A percentile compares a stretch with the other conserved stretches of the same genome.
These are phyloP conservation scores for Golubevia pallescens DNA, from an alignment of 1,284 basidiomycete species.

Conservation along the genomic window DNA sequence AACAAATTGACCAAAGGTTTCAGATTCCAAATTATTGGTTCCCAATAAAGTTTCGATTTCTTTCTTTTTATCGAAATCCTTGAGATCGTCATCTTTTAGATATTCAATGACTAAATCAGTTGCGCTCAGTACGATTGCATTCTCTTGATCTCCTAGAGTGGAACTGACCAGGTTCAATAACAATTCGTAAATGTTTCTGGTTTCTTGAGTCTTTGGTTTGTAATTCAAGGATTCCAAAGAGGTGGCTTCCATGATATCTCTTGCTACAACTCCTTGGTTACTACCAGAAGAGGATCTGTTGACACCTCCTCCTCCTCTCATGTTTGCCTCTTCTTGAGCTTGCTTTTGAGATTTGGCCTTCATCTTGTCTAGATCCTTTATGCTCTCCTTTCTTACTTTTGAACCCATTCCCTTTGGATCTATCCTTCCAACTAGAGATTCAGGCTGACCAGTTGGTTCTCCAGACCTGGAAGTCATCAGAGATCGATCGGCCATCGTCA, in stretches of 20 bases:
- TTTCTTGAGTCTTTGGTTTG: slow-evolving; percentile 89
- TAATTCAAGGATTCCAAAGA: slow-evolving; percentile 87
- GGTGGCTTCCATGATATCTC: slow-evolving; percentile 89
- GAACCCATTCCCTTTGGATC: slow-evolving; percentile 92
- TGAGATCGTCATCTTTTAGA: slow-evolving; percentile 86
- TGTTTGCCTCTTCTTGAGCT: slow-evolving; percentile 17
- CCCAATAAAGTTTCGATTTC: slow-evolving; percentile 86
- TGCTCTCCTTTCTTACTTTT: slow-evolving; percentile 79
- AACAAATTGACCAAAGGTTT: slow-evolving; percentile 83
- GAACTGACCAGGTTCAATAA: slow-evolving; percentile 76
- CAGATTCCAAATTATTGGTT: slow-evolving; percentile 70
- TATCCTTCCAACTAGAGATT: slow-evolving; percentile 88
- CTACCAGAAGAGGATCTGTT: slow-evolving; percentile 10
- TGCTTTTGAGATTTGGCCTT: slow-evolving; percentile 68
- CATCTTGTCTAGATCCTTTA: slow-evolving; percentile 94
- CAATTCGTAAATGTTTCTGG: slow-evolving; percentile 90
- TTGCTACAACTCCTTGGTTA: slow-evolving; percentile 11
- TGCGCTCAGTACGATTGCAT: slow-evolving; percentile 92
- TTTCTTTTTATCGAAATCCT: slow-evolving; percentile 97
- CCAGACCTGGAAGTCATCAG: slow-evolving; percentile 25
- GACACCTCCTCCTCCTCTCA: slow-evolving; percentile 13
- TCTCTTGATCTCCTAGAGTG: slow-evolving; percentile 86
- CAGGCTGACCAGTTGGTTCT: slow-evolving; percentile 96
- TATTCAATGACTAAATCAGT: slow-evolving; percentile 88
- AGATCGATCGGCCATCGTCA: slow-evolving; percentile 53